phyloP scores from a whole-genome alignment of 2,329 filamentous ascomycete species.

The Venturiaceae sp. region DNA sequence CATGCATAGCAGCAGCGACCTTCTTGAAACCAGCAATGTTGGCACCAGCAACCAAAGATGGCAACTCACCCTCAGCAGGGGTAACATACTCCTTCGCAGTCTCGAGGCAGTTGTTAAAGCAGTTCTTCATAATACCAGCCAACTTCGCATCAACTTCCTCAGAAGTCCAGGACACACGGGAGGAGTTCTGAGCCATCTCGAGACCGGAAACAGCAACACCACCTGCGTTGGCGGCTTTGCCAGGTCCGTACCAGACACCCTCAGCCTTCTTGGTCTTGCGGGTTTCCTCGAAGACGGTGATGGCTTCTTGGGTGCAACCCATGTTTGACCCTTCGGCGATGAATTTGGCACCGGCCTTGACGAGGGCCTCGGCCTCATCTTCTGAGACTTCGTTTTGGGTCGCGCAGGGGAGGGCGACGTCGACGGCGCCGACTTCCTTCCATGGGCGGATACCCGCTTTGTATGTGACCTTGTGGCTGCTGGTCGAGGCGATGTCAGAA shows the following conservation, averaged over 20 bases:
- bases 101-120: constrained; percentile 80
- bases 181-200: constrained; percentile 98
- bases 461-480: constrained; percentile 64
- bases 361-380: constrained; percentile 78
- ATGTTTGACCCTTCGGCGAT: constrained; percentile 98
- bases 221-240: constrained; percentile 95
- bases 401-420: constrained; percentile 84
- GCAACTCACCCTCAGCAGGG: constrained; percentile 70
- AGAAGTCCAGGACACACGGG: constrained; percentile 72
- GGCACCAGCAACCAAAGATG: constrained; percentile 81
- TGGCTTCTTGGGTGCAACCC: constrained; percentile 94
- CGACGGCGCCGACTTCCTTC: constrained; percentile 80
- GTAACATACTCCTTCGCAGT: constrained; percentile 85
- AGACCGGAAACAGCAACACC: constrained; percentile 95
- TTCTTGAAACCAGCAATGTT: constrained; percentile 98
- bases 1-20: constrained; percentile 87
- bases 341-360: constrained; percentile 68
- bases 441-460: constrained; percentile 81
- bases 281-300: constrained; percentile 80
- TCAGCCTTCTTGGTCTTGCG: constrained; percentile 58
- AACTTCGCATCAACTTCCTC: constrained; percentile 90
- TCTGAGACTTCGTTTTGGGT: constrained; percentile 96
- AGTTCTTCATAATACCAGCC: constrained; percentile 88
- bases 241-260: constrained; percentile 87
- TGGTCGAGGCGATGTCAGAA: constrained; percentile 54